A percentile compares a stretch with the other conserved stretches of the same genome.
phyloP scores from a whole-genome alignment of 805 yeast species.

The Myxozyma neotropica region DNA sequence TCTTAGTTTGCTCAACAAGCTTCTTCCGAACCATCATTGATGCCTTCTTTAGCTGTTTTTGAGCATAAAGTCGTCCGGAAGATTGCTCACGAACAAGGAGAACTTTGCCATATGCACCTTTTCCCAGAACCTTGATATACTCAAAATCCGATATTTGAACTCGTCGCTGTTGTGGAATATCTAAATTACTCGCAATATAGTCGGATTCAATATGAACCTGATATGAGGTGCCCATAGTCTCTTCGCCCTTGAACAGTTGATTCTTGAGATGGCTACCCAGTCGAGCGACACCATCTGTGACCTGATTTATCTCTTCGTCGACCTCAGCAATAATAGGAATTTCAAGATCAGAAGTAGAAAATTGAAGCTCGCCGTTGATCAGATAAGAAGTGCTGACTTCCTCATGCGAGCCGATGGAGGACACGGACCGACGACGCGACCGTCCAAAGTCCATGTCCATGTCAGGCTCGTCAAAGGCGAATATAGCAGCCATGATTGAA shows the following conservation, averaged over 20 bases:
- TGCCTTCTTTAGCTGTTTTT: slow-evolving; percentile 83
- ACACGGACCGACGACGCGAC: slow-evolving; percentile 23
- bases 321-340: slow-evolving; percentile 14
- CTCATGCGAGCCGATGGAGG: slow-evolving; percentile 26
- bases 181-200: slow-evolving; percentile 40
- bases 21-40: slow-evolving; percentile 63
- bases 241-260: slow-evolving; percentile 15
- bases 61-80: slow-evolving; percentile 74
- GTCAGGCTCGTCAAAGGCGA: slow-evolving; percentile 38
- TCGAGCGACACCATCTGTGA: slow-evolving; percentile 3
- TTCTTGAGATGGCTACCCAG: slow-evolving; percentile 21
- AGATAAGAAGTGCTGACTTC: slow-evolving; percentile 14
- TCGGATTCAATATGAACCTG: slow-evolving; percentile 52
- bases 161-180: not conserved
- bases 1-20: slow-evolving; percentile 73
- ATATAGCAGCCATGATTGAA: slow-evolving; percentile 36
- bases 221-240: slow-evolving; percentile 52
- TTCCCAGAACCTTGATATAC: slow-evolving; percentile 75
- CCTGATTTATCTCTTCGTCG: slow-evolving; percentile 8
- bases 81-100: slow-evolving; percentile 66
- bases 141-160: slow-evolving; percentile 56
- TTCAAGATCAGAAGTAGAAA: not conserved
- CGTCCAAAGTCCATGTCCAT: slow-evolving; percentile 22
- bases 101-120: slow-evolving; percentile 89
- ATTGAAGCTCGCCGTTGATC: not conserved